Evolutionary conservation across 2,329 filamentous ascomycete species (phyloP).

Genomic region (Amylocarpus encephaloides): DNA sequence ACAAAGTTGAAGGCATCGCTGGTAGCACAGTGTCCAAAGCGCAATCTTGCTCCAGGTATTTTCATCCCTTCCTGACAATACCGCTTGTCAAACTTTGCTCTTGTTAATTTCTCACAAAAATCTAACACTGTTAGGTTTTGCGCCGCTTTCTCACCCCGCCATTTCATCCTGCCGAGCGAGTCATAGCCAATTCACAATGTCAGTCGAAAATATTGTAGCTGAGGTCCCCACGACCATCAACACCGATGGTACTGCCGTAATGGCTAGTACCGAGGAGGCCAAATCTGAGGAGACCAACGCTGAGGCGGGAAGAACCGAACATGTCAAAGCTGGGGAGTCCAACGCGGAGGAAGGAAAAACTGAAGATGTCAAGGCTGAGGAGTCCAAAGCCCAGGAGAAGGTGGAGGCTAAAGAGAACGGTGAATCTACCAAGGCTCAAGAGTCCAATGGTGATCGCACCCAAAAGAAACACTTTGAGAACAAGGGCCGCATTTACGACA

Average conservation of each 20-base stretch:
- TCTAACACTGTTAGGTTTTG: too few species aligned
- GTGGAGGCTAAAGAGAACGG: slow-evolving; percentile 5
- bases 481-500: slow-evolving; percentile 17
- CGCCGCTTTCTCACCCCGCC: too few species aligned
- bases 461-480: slow-evolving; percentile 7
- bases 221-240: not conserved
- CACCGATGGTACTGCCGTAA: not conserved
- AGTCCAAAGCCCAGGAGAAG: slow-evolving; percentile 7
- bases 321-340: too few species aligned
- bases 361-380: slow-evolving; percentile 8
- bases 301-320: slow-evolving; percentile 14
- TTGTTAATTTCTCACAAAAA: too few species aligned
- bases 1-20: too few species aligned
- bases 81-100: too few species aligned
- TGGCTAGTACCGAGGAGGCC: slow-evolving; percentile 9
- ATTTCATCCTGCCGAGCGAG: too few species aligned
- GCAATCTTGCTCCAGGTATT: too few species aligned
- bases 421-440: slow-evolving; percentile 8
- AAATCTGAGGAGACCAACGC: slow-evolving; percentile 3
- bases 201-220: too few species aligned
- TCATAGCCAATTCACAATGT: too few species aligned
- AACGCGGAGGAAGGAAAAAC: slow-evolving; percentile 2
- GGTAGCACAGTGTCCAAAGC: too few species aligned
- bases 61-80: too few species aligned
- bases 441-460: slow-evolving; percentile 1